Evolutionary conservation across 2,329 filamentous ascomycete genomes (phyloP).

Genomic region (Pseudopithomyces maydicus): DNA sequence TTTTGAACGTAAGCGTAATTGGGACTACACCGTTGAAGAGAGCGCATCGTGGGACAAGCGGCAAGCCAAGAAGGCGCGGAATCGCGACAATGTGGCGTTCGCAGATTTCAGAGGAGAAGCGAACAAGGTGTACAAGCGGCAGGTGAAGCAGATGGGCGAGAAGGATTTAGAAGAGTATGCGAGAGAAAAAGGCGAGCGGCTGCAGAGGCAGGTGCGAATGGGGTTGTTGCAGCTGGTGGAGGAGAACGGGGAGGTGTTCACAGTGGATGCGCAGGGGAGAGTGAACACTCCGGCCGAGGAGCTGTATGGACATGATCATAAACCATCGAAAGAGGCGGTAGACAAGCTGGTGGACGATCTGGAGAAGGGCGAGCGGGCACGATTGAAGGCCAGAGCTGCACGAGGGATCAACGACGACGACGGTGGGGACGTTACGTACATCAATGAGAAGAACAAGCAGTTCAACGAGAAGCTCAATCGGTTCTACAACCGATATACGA

Average conservation of each 20-base stretch:
- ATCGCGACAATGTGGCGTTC: slow-evolving; percentile 86
- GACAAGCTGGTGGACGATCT: slow-evolving; percentile 87
- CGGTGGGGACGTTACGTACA: slow-evolving; percentile 92
- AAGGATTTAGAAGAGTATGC: slow-evolving; percentile 81
- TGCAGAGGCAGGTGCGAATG: slow-evolving; percentile 81
- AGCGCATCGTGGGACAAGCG: slow-evolving; percentile 92
- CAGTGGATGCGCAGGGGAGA: slow-evolving; percentile 85
- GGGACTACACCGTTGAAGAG: slow-evolving; percentile 98
- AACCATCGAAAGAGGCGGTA: slow-evolving; percentile 83
- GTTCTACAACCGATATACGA: slow-evolving; percentile 99
- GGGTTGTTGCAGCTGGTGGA: slow-evolving; percentile 93
- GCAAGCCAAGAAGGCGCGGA: slow-evolving; percentile 80
- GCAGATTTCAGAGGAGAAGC: slow-evolving; percentile 87
- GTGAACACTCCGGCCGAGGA: slow-evolving; percentile 91
- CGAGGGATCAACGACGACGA: slow-evolving; percentile 76
- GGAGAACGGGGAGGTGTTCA: slow-evolving; percentile 84
- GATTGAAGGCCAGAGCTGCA: slow-evolving; percentile 84
- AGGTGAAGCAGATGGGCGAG: slow-evolving; percentile 76
- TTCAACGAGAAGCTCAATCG: slow-evolving; percentile 96
- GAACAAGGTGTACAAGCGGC: slow-evolving; percentile 90
- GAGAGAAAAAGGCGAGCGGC: slow-evolving; percentile 79
- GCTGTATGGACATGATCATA: slow-evolving; percentile 80
- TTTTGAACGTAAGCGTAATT: slow-evolving; percentile 96
- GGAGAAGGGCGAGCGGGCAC: slow-evolving; percentile 83
- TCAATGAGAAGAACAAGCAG: slow-evolving; percentile 99